phyloP scores from a whole-genome alignment of 768 basidiomycete species.

The Fistulinella prunicolor region DNA sequence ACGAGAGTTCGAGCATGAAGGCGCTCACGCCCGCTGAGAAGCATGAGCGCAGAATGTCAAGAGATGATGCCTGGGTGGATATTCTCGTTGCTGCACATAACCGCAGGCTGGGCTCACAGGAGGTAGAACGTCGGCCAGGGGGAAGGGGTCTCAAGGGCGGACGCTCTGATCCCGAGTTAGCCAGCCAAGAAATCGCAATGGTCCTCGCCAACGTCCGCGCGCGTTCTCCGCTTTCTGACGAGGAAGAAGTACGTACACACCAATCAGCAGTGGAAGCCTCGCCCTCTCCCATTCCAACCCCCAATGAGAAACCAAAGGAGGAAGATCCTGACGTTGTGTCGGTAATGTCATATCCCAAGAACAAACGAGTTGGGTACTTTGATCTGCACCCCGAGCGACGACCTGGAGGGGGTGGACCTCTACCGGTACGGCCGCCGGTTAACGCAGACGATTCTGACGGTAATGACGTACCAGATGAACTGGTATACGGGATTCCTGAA shows the following conservation, averaged over 20 bases:
- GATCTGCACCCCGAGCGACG: conserved; percentile 76
- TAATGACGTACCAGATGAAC: conserved; percentile 34
- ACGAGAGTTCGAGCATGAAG: conserved; percentile 40
- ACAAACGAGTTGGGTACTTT: conserved; percentile 62
- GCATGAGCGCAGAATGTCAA: conserved; percentile 42
- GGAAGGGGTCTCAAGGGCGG: conserved; percentile 33
- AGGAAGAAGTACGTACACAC: conserved; percentile 34
- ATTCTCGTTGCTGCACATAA: conserved; percentile 65
- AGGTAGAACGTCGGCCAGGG: conserved; percentile 38
- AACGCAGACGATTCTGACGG: conserved; percentile 34
- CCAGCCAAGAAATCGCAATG: conserved; percentile 69
- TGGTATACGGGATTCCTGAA: conserved; percentile 32
- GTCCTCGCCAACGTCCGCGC: conserved; percentile 58
- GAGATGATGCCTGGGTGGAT: conserved; percentile 85
- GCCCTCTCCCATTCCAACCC: not conserved
- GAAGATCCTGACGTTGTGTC: conserved; percentile 46
- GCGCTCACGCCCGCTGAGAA: conserved; percentile 39
- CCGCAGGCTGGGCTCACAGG: conserved; percentile 55
- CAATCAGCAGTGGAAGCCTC: conserved; percentile 14
- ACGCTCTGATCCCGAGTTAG: conserved; percentile 64
- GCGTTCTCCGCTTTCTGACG: conserved; percentile 37
- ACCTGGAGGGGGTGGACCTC: conserved; percentile 25
- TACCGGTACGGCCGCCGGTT: conserved; percentile 26
- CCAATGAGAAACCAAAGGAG: conserved; percentile 39
- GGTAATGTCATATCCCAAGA: conserved; percentile 35